phyloP scores from a whole-genome alignment of 768 basidiomycete species.

The Ramaria rubella region DNA sequence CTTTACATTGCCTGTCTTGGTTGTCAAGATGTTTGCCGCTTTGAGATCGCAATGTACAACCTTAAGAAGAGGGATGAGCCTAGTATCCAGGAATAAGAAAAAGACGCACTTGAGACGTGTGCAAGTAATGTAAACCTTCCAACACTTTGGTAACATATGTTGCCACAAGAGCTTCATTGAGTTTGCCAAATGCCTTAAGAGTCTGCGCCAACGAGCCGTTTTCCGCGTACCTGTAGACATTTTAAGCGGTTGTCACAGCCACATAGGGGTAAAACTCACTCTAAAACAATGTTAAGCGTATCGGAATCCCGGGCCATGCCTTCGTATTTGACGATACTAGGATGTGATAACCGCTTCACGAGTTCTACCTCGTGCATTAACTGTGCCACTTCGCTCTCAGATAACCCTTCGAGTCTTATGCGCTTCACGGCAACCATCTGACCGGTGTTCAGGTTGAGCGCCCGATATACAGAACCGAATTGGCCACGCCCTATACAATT shows the following conservation, averaged over 20 bases:
- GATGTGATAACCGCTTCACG: constrained; percentile 84
- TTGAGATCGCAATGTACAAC: constrained; percentile 98
- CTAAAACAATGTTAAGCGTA: constrained; percentile 86
- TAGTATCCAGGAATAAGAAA: neutral
- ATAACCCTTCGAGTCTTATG: constrained; percentile 82
- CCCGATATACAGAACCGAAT: constrained; percentile 93
- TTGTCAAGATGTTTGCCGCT: constrained; percentile 97
- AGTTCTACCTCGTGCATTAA: constrained; percentile 94
- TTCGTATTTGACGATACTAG: constrained; percentile 96
- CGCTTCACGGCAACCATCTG: constrained; percentile 99
- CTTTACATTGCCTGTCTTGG: constrained; percentile 96
- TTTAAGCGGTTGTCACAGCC: constrained; percentile 12
- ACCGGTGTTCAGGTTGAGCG: constrained; percentile 87
- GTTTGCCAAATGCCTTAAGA: constrained; percentile 86
- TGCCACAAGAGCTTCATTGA: constrained; percentile 88
- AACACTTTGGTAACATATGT: constrained; percentile 95
- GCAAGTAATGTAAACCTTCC: constrained; percentile 91
- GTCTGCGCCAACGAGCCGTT: constrained; percentile 93
- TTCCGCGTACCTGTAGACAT: constrained; percentile 72
- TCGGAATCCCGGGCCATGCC: constrained; percentile 89
- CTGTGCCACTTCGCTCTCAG: constrained; percentile 83
- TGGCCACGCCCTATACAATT: constrained; percentile 97
- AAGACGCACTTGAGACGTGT: constrained; percentile 44
- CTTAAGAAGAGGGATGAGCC: constrained; percentile 29
- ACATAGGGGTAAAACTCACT: constrained; percentile 49